Base-by-base conservation (phyloP, 2,329 filamentous ascomycete genomes). In the Fusarium sp. region DNA sequence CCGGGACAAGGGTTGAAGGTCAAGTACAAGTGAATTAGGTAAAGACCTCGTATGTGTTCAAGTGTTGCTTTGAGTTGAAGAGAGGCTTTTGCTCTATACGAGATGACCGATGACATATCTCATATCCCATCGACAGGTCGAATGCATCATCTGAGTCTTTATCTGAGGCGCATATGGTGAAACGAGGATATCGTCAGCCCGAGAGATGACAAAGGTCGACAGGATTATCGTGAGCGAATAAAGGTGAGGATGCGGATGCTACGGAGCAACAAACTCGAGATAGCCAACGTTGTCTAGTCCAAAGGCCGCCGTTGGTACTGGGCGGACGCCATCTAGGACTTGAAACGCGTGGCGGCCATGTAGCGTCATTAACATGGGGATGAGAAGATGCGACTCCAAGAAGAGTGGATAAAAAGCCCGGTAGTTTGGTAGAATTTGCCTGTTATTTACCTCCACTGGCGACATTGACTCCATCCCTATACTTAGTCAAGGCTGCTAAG, bases 331-430 rank as follows among this genome's bases (percentile, higher is more conserved):
- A 71, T 71, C 68, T 66, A 41, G 48, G 33, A 71, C 58, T 68
- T 74, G 72, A 74, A 74, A 74, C 72, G 61, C 68, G 63, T 69
- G 63, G 70, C 60, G 55, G 54, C 37, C 53, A 35, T 38, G 49
- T 63, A 69, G 66, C 63, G 66, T 39, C 16, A 48, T 47, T 37
- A 42, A 42, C 31, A 29, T 52, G 37, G 53, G 16, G 33, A 35
- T 35, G 16, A 16, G 16, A 16, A 35, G n/a, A 43, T 50, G 47
- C 41, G 52, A 43, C 57, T 37, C 35, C 23, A 41, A 35, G 35
- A 35, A 35, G 53, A 48, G 39, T 55, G 47, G 53, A 48, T 58
- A n/a, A 39, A 41, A 23, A 31, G 59, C 48, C 57, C 41, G 35
- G 57, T 63, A 63, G 57, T 43, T 42, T 63, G 60, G 60, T 57